Evolutionary conservation across 768 basidiomycete species (phyloP).

Genomic region (Botryobasidium botryosum): DNA sequence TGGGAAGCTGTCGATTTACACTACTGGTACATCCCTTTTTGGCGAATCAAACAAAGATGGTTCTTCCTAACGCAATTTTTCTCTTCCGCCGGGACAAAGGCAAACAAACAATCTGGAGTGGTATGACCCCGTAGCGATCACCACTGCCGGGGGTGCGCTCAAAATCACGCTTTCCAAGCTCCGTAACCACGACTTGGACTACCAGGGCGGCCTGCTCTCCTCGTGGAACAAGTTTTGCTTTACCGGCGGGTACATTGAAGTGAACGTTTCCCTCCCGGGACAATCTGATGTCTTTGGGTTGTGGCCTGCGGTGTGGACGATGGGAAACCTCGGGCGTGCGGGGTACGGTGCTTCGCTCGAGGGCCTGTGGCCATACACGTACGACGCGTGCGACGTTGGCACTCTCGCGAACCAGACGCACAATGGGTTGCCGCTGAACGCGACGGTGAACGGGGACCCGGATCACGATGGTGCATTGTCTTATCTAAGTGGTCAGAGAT

Average conservation of each 20-base stretch:
- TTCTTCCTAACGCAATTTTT: too few species aligned
- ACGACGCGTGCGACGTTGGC: constrained; percentile 77
- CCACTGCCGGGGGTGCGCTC: constrained; percentile 55
- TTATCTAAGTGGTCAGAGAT: constrained; percentile 72
- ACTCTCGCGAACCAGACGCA: constrained; percentile 61
- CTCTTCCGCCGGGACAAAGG: too few species aligned
- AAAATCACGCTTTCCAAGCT: constrained; percentile 56
- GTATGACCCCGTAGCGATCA: constrained; percentile 72
- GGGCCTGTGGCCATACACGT: constrained; percentile 63
- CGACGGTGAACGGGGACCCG: constrained; percentile 45
- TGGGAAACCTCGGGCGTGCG: constrained; percentile 60
- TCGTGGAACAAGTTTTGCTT: constrained; percentile 63
- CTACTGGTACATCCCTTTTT: constrained; percentile 7
- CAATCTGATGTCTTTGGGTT: constrained; percentile 26
- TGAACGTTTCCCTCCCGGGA: constrained; percentile 4
- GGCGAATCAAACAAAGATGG: too few species aligned
- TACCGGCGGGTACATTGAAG: constrained; percentile 13
- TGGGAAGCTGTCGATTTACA: constrained; percentile 69
- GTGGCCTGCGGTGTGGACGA: constrained; percentile 38
- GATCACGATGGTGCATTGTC: constrained; percentile 40
- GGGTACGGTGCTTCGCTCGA: constrained; percentile 79
- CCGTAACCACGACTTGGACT: constrained; percentile 40
- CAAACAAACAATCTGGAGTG: constrained; percentile 58
- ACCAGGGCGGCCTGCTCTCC: constrained; percentile 29
- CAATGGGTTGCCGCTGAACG: constrained; percentile 43